Evolutionary conservation across 768 basidiomycete genomes (phyloP).

Genomic region (Chlorophyllum brunneum): DNA sequence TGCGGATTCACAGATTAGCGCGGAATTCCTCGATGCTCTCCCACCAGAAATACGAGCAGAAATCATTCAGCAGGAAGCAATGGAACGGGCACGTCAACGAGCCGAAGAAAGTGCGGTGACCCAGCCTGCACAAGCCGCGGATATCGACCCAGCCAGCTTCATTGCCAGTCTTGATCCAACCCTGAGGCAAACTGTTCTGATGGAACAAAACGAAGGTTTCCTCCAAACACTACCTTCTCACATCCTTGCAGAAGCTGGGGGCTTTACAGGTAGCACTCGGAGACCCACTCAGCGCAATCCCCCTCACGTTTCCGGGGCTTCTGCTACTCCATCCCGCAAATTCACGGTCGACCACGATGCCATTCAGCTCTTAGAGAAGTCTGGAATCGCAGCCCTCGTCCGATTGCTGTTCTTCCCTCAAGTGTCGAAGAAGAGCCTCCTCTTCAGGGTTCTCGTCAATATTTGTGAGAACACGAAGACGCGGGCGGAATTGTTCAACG

Average conservation of each 20-base stretch:
- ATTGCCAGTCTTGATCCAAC: constrained; percentile 89
- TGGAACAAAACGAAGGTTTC: constrained; percentile 86
- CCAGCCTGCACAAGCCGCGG: constrained; percentile 51
- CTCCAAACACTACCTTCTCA: constrained; percentile 78
- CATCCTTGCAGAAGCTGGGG: constrained; percentile 81
- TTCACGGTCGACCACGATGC: constrained; percentile 70
- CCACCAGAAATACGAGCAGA: constrained; percentile 97
- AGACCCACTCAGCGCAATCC: constrained; percentile 21
- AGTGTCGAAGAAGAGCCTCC: constrained; percentile 75
- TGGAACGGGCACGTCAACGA: constrained; percentile 65
- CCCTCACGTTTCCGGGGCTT: constrained; percentile 18
- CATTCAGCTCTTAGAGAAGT: constrained; percentile 88
- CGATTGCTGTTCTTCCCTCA: constrained; percentile 97
- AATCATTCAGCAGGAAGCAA: constrained; percentile 91
- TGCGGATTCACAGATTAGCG: constrained; percentile 84
- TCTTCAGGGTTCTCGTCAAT: constrained; percentile 90
- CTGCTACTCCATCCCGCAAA: constrained; percentile 41
- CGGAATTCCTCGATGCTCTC: constrained; percentile 93
- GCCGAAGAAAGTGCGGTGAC: constrained; percentile 34
- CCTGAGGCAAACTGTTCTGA: constrained; percentile 84
- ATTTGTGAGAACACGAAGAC: constrained; percentile 94
- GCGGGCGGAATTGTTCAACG: constrained; percentile 87
- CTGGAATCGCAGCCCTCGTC: constrained; percentile 83
- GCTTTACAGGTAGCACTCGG: constrained; percentile 31
- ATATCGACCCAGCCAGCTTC: constrained; percentile 88